phyloP scores from a whole-genome alignment of 2,329 filamentous ascomycete species.

The Penicillium sp. region DNA sequence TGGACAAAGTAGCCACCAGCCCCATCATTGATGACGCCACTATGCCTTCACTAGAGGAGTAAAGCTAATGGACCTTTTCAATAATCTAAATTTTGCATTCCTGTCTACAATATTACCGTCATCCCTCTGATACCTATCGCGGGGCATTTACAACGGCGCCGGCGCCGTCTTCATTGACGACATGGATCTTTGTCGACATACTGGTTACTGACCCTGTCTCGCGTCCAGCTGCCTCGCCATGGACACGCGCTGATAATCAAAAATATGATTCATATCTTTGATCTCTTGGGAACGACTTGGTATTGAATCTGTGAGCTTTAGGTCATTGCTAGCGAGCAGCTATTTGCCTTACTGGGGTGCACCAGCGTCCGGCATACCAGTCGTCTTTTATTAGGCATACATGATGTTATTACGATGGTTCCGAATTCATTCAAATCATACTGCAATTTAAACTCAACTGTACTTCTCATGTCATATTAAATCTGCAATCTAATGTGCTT shows the following conservation, averaged over 20 bases:
- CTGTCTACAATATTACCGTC: neutral
- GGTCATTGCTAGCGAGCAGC: neutral
- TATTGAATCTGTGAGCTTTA: neutral
- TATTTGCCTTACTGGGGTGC: neutral
- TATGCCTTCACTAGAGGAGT: constrained; percentile 8
- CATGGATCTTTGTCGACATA: neutral
- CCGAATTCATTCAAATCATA: constrained; percentile 1
- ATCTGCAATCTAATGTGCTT: no score
- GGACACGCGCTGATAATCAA: neutral
- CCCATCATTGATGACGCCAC: constrained; percentile 33
- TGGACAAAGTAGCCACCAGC: constrained; percentile 64
- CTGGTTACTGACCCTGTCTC: neutral
- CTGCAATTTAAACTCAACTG: neutral
- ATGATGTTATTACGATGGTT: constrained; percentile 7
- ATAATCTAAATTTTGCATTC: constrained; percentile 6
- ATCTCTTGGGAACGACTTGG: neutral
- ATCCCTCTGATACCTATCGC: neutral
- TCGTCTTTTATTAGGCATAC: constrained; percentile 1
- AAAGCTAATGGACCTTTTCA: neutral
- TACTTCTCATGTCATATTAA: neutral
- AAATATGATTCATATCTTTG: neutral
- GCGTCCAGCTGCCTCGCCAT: neutral
- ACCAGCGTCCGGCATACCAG: neutral
- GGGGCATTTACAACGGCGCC: constrained; percentile 15
- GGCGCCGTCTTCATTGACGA: constrained; percentile 16